Evolutionary conservation across 768 basidiomycete genomes (phyloP).

Genomic region (Amanita muscaria): DNA sequence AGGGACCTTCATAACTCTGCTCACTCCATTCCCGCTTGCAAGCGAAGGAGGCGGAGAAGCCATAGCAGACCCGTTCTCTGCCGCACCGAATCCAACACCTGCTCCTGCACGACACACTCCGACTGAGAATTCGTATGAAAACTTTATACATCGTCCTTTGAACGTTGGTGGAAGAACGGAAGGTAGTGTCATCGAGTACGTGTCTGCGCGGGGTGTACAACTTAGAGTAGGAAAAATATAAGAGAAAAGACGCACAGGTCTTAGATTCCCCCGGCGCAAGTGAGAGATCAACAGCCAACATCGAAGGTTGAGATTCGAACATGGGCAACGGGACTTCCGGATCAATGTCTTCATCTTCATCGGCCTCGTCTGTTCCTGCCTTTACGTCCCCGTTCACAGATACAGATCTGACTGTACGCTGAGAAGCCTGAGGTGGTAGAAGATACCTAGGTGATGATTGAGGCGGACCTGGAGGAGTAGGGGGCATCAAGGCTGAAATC

Average conservation of each 20-base stretch:
- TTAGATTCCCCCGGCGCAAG: constrained; percentile 79
- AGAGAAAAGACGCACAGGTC: constrained; percentile 51
- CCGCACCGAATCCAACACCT: neutral
- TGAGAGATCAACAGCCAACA: constrained; percentile 82
- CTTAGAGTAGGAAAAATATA: neutral
- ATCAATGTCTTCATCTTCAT: constrained; percentile 40
- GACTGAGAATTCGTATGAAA: constrained; percentile 86
- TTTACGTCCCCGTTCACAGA: constrained; percentile 6
- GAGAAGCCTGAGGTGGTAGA: neutral
- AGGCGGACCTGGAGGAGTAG: constrained; percentile 21
- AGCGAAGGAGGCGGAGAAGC: constrained; percentile 1
- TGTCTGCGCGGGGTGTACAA: constrained; percentile 41
- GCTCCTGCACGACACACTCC: constrained; percentile 68
- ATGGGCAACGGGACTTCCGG: constrained; percentile 70
- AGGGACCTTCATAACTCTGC: constrained; percentile 84
- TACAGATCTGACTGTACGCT: constrained; percentile 15
- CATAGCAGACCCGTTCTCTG: too few relatives aligned
- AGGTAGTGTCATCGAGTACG: constrained; percentile 71
- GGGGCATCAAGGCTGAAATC: constrained; percentile 35
- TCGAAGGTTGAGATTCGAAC: constrained; percentile 74
- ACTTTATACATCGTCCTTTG: constrained; percentile 71
- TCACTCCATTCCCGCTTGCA: constrained; percentile 41
- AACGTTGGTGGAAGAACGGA: constrained; percentile 84
- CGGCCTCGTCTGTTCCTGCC: constrained; percentile 8
- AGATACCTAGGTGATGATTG: neutral